Percentiles rank a stretch among this genome's conserved stretches.
Conservation (phyloP, 2,329 filamentous ascomycete genomes). For the Grosmannia penicillata region DNA sequence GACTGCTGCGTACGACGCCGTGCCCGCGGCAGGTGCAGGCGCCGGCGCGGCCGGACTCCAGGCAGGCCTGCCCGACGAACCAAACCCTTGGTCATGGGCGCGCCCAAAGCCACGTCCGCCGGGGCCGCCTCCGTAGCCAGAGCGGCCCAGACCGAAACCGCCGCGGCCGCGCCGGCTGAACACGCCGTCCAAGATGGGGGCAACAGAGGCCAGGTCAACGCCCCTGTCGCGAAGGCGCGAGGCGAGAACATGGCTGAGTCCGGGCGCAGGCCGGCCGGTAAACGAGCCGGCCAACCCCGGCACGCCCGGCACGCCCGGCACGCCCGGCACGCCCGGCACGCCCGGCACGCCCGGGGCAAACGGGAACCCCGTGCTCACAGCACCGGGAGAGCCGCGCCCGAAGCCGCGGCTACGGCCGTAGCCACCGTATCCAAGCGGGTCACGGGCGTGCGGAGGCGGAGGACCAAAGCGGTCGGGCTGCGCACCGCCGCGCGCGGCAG, state of each 20-base stretch:
- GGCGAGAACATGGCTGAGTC: constrained; percentile 1
- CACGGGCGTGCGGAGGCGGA: no score
- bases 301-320: constrained; percentile 1
- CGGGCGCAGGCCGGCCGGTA: neutral
- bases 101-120: neutral
- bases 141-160: neutral
- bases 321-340: neutral
- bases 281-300: neutral
- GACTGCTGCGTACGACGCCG: constrained; percentile 6
- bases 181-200: constrained; percentile 1
- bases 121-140: constrained; percentile 2
- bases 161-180: neutral
- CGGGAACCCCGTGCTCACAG: neutral
- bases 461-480: no score
- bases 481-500: no score
- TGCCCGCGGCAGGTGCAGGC: neutral
- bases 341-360: neutral
- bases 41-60: neutral
- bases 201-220: neutral
- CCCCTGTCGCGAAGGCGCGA: neutral
- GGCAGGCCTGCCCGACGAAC: constrained; percentile 8
- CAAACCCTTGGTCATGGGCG: constrained; percentile 18
- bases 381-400: no score
- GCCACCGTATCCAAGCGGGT: no score
- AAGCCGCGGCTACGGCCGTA: no score